Base-by-base conservation (phyloP, 108 stramenopile species). In the Chaetoceros tenuissimus region DNA sequence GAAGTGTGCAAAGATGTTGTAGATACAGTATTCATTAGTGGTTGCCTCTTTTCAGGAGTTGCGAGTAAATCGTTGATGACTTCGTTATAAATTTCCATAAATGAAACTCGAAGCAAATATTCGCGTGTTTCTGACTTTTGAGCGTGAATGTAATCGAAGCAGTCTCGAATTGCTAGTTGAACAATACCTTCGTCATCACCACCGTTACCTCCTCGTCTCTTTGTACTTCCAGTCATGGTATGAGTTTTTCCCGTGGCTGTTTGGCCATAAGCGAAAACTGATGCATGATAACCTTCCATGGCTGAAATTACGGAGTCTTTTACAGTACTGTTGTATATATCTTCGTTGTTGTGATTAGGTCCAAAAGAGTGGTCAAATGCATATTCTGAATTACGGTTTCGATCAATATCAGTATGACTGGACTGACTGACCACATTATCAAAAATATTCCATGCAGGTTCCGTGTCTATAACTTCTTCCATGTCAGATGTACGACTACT, bases 51-150 rank as follows among this genome's bases (percentile, higher is more conserved):
- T 7, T 7, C 22, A 49, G 48, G 58, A 21, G 40, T 62, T 0
- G 75, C 73, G 31, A 89, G 70, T 53, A 99, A 72, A 62, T 99
- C 98, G 23, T 86, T 78, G 26, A 99, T 89, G 48, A 92, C 77
- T 59, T 96, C 96, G 55, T 98, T 96, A 69, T 94, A 94, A 24
- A 95, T 92, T 70, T 99, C 98, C 23, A 99, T 63, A 65, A 93
- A 99, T 26, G 75, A 79, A n/a, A 92, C 81, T 34, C 89, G 71
- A 47, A 90, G 55, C 1, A 90, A 44, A 68, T 90, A 90, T 61
- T 86, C 89, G 24, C 89, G 58, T 18, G 51, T 53, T 28, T 53
- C 65, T 31, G 64, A 43, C 8, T 63, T 50, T 44, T 59, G 61
- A 31, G 55, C 2, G 46, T 61, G 62, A 47, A 89, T 69, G 44